Conservation (phyloP, 2,329 filamentous ascomycete species). For the Sordariomycetes sp. region DNA sequence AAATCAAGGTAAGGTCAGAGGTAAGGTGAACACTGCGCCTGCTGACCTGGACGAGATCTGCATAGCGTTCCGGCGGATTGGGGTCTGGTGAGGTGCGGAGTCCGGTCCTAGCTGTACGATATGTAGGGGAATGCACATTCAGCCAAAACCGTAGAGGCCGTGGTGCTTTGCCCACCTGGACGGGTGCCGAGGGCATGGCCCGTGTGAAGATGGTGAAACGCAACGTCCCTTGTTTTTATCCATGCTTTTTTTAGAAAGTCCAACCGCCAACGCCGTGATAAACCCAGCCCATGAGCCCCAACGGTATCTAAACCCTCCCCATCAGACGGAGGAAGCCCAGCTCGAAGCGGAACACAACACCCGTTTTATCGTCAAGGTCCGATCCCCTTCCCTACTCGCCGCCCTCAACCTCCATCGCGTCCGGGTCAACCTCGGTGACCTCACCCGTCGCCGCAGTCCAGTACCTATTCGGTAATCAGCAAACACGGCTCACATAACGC, state of each 20-base stretch:
- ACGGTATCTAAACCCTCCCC: background rate
- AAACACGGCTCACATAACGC: background rate
- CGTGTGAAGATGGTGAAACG: background rate
- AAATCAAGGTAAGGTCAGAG: constrained; percentile 4
- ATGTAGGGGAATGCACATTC: background rate
- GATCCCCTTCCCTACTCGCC: background rate
- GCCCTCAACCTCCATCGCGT: constrained; percentile 19
- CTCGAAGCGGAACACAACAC: background rate
- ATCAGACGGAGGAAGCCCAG: background rate
- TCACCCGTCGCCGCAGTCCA: constrained; percentile 50
- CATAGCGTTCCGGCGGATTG: constrained; percentile 1
- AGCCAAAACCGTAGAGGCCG: background rate
- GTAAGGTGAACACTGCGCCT: constrained; percentile 4
- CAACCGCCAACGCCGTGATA: background rate
- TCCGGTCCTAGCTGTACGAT: background rate
- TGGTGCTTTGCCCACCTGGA: background rate
- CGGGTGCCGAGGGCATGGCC: background rate
- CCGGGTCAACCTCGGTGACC: constrained; percentile 42
- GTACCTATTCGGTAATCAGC: constrained; percentile 30
- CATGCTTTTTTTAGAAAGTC: background rate
- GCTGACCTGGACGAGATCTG: constrained; percentile 2
- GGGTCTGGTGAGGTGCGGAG: background rate
- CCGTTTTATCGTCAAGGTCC: background rate
- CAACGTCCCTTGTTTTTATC: background rate
- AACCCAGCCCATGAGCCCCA: background rate